Base-by-base conservation (phyloP, 2,329 filamentous ascomycete species). In the Fusarium sp. region DNA sequence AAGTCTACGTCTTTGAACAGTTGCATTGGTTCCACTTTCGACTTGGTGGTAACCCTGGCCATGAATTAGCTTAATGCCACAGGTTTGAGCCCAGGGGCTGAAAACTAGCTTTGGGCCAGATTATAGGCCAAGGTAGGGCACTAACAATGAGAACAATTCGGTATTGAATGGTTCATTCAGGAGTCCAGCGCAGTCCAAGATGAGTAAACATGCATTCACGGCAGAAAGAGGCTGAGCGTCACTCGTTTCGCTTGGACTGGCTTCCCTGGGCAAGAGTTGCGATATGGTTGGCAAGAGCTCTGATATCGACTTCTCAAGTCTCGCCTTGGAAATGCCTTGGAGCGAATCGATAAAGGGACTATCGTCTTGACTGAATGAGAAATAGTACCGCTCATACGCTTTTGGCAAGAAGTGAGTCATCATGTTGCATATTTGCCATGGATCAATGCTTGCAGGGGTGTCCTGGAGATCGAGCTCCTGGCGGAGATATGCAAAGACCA, bases 111-210 rank as follows among this genome's bases (percentile, higher is more conserved):
- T 1, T 25, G 7, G 8, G 1, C 3, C 7, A 6, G 0, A 5
- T 4, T 11, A 5, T 1, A 18, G 3, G 11, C 2, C 2, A 4
- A 16, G 10, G 5, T 5, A 18, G 7, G 14, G 5, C 5, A 38
- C 33, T 14, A 31, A 45, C 59, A n/a, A 14, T 12, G 39, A 27
- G 2, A 38, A 29, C 5, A 29, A 15, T 6, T n/a, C 21, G 10
- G n/a, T 35, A 10, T 45, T 61, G 2, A 29, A 27, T 18, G 49
- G 25, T 18, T 61, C 59, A 7, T 19, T 31, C 10, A 61, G 7
- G 14, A 61, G 19, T 2, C 59, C 59, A 18, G 51, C 59, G 5
- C 59, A 61, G 42, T 61, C 51, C 18, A 61, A 12, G 10, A 61
- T 15, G 4, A 61, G 25, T 27, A 58, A 23, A n/a, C 25, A 44